Evolutionary conservation across 2,329 filamentous ascomycete genomes (phyloP).

Genomic region (Daldinia sp.): DNA sequence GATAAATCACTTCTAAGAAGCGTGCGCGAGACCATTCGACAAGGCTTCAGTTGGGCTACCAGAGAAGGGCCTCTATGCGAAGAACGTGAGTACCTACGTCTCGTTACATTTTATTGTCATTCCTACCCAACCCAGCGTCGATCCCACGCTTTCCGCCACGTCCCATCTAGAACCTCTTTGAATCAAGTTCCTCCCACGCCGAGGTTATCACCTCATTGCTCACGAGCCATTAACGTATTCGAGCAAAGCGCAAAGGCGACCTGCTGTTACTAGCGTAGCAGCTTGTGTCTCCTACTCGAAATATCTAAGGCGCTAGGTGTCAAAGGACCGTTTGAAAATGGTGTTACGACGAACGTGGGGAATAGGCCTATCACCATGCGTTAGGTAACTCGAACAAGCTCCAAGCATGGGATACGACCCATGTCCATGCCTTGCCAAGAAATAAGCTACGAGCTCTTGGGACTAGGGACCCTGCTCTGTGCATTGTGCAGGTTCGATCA

Average conservation of each 20-base stretch:
- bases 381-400: conserved; percentile 37
- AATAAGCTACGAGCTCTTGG: conserved; percentile 18
- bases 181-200: conserved; percentile 11
- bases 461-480: conserved; percentile 27
- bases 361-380: conserved; percentile 24
- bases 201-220: conserved; percentile 12
- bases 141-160: conserved; percentile 30
- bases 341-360: conserved; percentile 15
- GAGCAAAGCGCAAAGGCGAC: conserved; percentile 5
- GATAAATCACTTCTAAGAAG: conserved; percentile 89
- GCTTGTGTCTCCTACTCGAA: conserved; percentile 20
- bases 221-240: conserved; percentile 3
- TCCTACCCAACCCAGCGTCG: conserved; percentile 32
- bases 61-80: conserved; percentile 96
- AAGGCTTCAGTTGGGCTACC: conserved; percentile 97
- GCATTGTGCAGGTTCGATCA: conserved; percentile 33
- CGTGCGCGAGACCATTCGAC: conserved; percentile 90
- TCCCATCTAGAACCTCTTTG: conserved; percentile 22
- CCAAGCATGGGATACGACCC: conserved; percentile 32
- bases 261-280: conserved; percentile 14
- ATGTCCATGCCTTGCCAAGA: conserved; percentile 27
- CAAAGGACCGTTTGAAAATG: conserved; percentile 29
- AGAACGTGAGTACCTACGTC: conserved; percentile 75
- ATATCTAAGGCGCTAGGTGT: conserved; percentile 15
- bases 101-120: conserved; percentile 33